Percentiles rank a stretch among this genome's conserved stretches.
Conservation (phyloP, 345 rosid genomes). For the Mangifera indica region DNA sequence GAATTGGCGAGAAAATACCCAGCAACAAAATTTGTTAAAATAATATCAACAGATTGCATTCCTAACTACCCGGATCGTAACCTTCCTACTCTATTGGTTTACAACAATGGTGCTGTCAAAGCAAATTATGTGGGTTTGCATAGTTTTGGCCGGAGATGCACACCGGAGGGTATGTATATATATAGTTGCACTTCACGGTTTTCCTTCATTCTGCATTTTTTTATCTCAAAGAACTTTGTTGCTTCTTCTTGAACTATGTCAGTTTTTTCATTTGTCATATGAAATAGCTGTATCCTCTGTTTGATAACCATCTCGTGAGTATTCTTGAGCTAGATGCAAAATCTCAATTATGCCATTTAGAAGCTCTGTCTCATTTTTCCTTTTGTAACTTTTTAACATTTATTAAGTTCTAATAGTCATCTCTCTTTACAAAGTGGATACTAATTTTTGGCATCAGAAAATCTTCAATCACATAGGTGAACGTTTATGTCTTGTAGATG, state of each 20-base stretch:
- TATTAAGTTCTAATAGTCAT: not conserved
- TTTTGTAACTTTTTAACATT: not conserved
- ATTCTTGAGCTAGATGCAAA: not conserved
- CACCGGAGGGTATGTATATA: constrained; percentile 70
- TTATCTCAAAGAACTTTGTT: not conserved
- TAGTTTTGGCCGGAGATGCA: constrained; percentile 87
- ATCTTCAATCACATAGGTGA: too few relatives aligned
- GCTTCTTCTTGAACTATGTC: not conserved
- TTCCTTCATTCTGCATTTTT: not conserved
- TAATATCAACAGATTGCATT: constrained; percentile 92
- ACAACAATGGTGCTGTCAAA: constrained; percentile 83
- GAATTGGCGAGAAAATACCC: constrained; percentile 82
- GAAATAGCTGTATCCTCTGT: not conserved
- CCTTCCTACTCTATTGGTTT: constrained; percentile 88
- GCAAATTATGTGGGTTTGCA: constrained; percentile 81
- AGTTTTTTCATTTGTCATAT: not conserved
- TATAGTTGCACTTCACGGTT: not conserved
- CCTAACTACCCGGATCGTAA: constrained; percentile 88
- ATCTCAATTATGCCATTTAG: not conserved
- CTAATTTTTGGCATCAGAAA: too few relatives aligned
- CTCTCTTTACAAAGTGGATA: not conserved
- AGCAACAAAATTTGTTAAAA: constrained; percentile 92
- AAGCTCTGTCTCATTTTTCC: not conserved
- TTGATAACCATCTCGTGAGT: not conserved
- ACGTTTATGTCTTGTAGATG: not conserved